Evolutionary conservation across 2,329 filamentous ascomycete species (phyloP), one percentile per base, ranked within the genome.

Genomic region (Fusarium paranaense): DNA sequence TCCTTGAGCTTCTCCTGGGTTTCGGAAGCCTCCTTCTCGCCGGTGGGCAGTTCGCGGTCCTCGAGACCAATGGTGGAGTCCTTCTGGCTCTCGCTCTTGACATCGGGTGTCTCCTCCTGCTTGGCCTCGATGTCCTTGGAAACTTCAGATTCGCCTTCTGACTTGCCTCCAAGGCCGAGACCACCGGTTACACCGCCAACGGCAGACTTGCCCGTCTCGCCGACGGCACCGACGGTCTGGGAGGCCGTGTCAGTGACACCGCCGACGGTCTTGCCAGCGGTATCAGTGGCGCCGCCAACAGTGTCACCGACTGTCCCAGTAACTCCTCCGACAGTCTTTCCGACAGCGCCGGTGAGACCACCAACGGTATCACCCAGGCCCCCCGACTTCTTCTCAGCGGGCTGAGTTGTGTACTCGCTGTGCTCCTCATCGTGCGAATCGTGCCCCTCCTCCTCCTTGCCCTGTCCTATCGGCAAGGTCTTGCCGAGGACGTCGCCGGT

Each of bases 401-500:
- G 67, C 33, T 84, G 81, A 4, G 84, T 84, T 6, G 84, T 81
- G 32, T 85, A 84, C 62, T 86, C 85, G 27, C 82, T 82, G 67
- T 83, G 64, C 54, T 77, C 70, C 47, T 78, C 76, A 6, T 78
- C 73, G 67, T 71, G 70, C 3, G 64, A 69, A 47, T 75, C 73
- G 50, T 60, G 30, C 22, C 65, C 71, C 14, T 52, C 33, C 42
- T 38, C 72, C 13, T 70, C 61, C 74, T 62, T 62, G 27, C 45
- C 68, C 62, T 74, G 71, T 59, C 63, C 83, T 73, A 85, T 69
- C 4, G 75, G 74, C 72, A 78, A 69, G 3, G 81, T 83, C 75
- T 85, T 84, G 65, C 85, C 85, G 22, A 85, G 79, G 42, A 85
- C 81, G 58, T 87, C 84, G 8, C 85, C 84, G 7, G 81, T 74